phyloP scores from a whole-genome alignment of 306 rosid genomes.

The Cucurbita argyrosperma region DNA sequence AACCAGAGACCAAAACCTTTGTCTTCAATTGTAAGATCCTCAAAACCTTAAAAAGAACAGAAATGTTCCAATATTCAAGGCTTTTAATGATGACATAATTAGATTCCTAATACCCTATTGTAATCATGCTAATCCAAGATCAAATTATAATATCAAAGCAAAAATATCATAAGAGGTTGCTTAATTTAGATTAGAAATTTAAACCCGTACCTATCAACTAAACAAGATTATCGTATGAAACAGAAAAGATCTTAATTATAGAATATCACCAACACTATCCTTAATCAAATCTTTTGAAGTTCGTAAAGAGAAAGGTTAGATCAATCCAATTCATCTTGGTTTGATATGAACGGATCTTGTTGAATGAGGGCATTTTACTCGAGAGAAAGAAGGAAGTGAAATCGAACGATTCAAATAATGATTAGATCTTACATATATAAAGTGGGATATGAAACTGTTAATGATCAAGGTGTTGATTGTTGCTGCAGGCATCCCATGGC shows the following conservation, averaged over 20 bases:
- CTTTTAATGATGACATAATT: not conserved
- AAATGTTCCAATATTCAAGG: not conserved
- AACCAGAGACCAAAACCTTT: not conserved
- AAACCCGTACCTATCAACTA: not conserved
- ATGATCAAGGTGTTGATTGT: constrained; percentile 5
- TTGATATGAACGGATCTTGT: too few relatives aligned
- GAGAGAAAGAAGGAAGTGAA: not conserved
- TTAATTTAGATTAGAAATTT: not conserved
- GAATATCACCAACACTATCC: too few relatives aligned
- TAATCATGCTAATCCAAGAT: not conserved
- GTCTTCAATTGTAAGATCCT: not conserved
- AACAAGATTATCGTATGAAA: not conserved
- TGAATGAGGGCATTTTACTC: not conserved
- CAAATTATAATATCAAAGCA: not conserved
- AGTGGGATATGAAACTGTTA: not conserved
- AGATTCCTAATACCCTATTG: not conserved
- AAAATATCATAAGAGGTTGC: not conserved
- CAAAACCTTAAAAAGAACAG: not conserved
- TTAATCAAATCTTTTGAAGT: too few relatives aligned
- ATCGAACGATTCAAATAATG: not conserved
- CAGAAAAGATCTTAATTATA: not conserved
- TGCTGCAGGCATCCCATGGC: constrained; percentile 10
- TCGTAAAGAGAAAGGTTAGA: too few relatives aligned
- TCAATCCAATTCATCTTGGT: too few relatives aligned
- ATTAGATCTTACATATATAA: constrained; percentile 4